phyloP scores from a whole-genome alignment of 2,329 filamentous ascomycete genomes.

The Chaetomiaceae sp. region DNA sequence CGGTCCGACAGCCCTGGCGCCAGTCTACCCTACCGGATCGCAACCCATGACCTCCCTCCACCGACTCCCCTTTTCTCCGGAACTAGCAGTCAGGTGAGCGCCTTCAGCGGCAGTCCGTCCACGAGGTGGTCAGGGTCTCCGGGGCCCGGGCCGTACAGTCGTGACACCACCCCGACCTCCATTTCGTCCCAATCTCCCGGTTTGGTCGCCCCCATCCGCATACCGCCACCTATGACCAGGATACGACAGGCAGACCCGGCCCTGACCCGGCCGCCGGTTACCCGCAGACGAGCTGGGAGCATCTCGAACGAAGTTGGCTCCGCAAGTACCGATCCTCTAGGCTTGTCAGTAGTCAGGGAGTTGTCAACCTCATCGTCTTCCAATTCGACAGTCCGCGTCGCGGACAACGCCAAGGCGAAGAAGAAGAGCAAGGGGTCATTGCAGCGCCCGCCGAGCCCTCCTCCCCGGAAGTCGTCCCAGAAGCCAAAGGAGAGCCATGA shows the following conservation, averaged over 20 bases:
- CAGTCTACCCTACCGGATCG: slow-evolving; percentile 51
- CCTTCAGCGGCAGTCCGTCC: slow-evolving; percentile 65
- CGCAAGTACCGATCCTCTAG: slow-evolving; percentile 46
- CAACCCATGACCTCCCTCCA: slow-evolving; percentile 62
- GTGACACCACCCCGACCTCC: slow-evolving; percentile 74
- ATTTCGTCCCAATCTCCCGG: slow-evolving; percentile 70
- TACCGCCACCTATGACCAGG: slow-evolving; percentile 38
- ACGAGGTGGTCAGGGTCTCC: slow-evolving; percentile 71
- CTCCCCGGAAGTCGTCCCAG: slow-evolving; percentile 57
- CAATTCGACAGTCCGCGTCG: slow-evolving; percentile 59
- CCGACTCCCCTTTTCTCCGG: slow-evolving; percentile 62
- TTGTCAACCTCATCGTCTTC: slow-evolving; percentile 69
- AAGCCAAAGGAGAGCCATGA: slow-evolving; percentile 42
- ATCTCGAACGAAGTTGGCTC: slow-evolving; percentile 47
- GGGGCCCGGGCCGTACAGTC: slow-evolving; percentile 64
- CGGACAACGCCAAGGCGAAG: slow-evolving; percentile 42
- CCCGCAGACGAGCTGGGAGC: slow-evolving; percentile 52
- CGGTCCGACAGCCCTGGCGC: slow-evolving; percentile 33
- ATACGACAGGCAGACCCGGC: slow-evolving; percentile 51
- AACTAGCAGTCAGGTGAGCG: slow-evolving; percentile 51
- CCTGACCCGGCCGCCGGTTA: slow-evolving; percentile 55
- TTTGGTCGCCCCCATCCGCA: slow-evolving; percentile 46
- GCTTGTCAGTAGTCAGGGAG: slow-evolving; percentile 62
- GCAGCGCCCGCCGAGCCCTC: slow-evolving; percentile 54
- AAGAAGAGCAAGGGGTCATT: slow-evolving; percentile 41